Evolutionary conservation across 2,329 filamentous ascomycete species (phyloP).

Genomic region (Cadophora sp.): DNA sequence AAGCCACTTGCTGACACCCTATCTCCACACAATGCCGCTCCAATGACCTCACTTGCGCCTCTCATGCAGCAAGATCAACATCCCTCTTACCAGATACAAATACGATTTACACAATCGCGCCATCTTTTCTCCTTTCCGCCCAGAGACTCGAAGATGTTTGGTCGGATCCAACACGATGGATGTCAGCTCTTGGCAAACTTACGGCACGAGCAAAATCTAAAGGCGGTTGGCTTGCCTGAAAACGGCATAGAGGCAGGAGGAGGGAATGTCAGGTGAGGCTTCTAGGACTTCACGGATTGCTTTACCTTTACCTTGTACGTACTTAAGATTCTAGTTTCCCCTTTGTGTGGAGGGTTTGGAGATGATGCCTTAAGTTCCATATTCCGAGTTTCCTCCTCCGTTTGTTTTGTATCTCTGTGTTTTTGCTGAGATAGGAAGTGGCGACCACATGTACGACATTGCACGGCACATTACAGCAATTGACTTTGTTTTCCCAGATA

Average conservation of each 20-base stretch:
- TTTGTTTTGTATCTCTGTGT: neutral
- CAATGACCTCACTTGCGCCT: constrained; percentile 11
- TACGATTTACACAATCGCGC: constrained; percentile 6
- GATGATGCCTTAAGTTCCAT: neutral
- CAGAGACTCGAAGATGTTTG: neutral
- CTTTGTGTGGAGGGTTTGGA: neutral
- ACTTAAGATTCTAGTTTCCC: constrained; percentile 5
- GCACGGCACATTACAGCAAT: neutral
- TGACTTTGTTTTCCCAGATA: constrained; percentile 1
- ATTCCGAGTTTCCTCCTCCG: neutral
- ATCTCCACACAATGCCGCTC: constrained; percentile 11
- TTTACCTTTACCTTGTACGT: too few relatives aligned
- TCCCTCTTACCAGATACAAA: constrained; percentile 3
- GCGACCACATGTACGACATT: constrained; percentile 13
- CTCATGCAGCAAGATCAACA: constrained; percentile 3
- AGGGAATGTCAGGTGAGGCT: constrained; percentile 4
- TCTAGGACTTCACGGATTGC: neutral
- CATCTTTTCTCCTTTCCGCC: neutral
- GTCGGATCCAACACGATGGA: constrained; percentile 4
- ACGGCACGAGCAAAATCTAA: neutral
- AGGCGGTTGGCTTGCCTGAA: neutral
- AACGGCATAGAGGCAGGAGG: neutral
- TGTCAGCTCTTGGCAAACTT: neutral
- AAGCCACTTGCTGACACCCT: neutral
- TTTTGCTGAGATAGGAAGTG: constrained; percentile 4